Conservation (phyloP, 345 rosid species). For the Lumnitzera littorea region DNA sequence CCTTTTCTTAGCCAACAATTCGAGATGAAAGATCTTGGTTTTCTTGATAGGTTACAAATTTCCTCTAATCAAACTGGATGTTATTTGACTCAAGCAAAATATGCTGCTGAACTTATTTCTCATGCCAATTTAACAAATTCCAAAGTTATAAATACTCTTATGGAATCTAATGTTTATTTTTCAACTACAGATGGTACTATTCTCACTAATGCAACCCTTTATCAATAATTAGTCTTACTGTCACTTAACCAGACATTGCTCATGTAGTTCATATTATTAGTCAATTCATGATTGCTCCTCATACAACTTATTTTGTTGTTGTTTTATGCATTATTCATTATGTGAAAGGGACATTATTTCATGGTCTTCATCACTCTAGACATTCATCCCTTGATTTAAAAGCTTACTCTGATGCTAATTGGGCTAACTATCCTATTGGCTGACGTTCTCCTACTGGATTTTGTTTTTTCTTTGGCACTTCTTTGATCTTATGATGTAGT, state of each 20-base stretch:
- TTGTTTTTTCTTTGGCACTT: too few species aligned
- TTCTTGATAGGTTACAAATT: background rate
- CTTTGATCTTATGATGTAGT: background rate
- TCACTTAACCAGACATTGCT: background rate
- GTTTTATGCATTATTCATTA: background rate
- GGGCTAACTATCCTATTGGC: too few species aligned
- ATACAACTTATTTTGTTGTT: background rate
- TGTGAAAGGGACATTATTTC: too few species aligned
- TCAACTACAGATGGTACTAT: background rate
- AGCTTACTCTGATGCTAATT: too few species aligned
- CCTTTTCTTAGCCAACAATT: background rate
- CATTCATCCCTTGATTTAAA: too few species aligned
- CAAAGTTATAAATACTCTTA: background rate
- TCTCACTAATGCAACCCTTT: background rate
- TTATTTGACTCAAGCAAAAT: background rate
- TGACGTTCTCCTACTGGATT: too few species aligned
- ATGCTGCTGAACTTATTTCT: background rate
- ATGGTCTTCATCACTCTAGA: too few species aligned
- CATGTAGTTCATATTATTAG: background rate
- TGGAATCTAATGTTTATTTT: background rate
- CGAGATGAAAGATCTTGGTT: constrained; percentile 8
- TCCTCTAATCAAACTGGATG: background rate
- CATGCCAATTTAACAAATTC: background rate
- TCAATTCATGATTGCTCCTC: constrained; percentile 6
- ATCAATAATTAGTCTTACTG: constrained; percentile 4